These are phyloP conservation scores for Amaranthus cruentus DNA, from an alignment of 148 eudicot genomes.

Conservation along the genomic window DNA sequence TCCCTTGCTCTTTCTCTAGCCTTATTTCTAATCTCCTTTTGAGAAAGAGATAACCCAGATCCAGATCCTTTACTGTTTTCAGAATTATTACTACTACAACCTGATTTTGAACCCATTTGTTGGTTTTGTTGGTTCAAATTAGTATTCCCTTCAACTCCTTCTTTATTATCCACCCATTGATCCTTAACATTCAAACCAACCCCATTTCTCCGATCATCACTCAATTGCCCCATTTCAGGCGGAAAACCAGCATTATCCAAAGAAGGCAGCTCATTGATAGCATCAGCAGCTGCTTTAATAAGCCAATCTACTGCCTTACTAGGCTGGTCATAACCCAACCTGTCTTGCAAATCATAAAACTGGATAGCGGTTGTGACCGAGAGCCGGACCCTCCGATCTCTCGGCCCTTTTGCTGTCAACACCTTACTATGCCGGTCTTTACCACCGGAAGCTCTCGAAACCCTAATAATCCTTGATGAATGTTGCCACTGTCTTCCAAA, in stretches of 20 bases:
- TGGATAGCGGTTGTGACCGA: slow-evolving; percentile 86
- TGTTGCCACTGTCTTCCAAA: slow-evolving; percentile 57
- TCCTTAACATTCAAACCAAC: neutral
- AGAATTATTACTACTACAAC: slow-evolving; percentile 68
- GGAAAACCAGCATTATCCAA: slow-evolving; percentile 36
- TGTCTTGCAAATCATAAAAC: slow-evolving; percentile 82
- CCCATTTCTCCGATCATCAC: slow-evolving; percentile 37
- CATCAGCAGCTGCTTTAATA: slow-evolving; percentile 60
- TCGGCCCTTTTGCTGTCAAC: slow-evolving; percentile 68
- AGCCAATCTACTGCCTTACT: slow-evolving; percentile 98
- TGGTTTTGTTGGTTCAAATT: slow-evolving; percentile 18
- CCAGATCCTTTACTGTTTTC: slow-evolving; percentile 86
- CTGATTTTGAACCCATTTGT: slow-evolving; percentile 39
- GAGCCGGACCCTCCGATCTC: slow-evolving; percentile 75
- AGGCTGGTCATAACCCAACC: slow-evolving; percentile 80
- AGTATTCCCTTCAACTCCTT: slow-evolving; percentile 29
- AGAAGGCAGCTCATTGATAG: slow-evolving; percentile 75
- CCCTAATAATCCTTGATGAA: slow-evolving; percentile 82
- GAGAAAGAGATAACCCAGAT: slow-evolving; percentile 55
- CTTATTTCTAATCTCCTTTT: slow-evolving; percentile 64
- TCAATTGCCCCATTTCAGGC: slow-evolving; percentile 43
- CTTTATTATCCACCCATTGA: slow-evolving; percentile 17
- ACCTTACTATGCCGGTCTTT: slow-evolving; percentile 96
- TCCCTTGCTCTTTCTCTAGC: slow-evolving; percentile 80
- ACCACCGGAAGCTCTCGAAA: slow-evolving; percentile 84